These are phyloP conservation scores for Phaffomyces opuntiae DNA, from an alignment of 805 yeast genomes.

Conservation along the genomic window DNA sequence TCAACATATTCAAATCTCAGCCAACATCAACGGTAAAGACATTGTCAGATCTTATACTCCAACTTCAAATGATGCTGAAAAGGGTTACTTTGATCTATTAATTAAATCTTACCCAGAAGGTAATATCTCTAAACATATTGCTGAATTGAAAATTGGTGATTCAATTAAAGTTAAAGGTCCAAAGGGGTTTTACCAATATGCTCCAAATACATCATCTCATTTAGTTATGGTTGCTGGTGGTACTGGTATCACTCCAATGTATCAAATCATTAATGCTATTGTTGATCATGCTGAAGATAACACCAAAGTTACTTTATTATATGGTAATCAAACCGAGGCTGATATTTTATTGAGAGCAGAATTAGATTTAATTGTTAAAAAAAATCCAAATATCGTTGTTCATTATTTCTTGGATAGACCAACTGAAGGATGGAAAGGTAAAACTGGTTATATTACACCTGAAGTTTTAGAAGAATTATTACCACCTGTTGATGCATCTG, in stretches of 20 bases:
- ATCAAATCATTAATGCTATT: constrained; percentile 80
- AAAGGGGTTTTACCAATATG: constrained; percentile 79
- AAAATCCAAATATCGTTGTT: constrained; percentile 54
- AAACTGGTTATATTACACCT: constrained; percentile 72
- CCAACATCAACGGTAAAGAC: constrained; percentile 71
- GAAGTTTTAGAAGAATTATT: constrained; percentile 60
- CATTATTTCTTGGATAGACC: constrained; percentile 69
- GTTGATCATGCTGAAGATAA: constrained; percentile 69
- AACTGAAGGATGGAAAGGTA: constrained; percentile 68
- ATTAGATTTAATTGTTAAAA: constrained; percentile 55
- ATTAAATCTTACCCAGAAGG: constrained; percentile 84
- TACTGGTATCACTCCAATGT: constrained; percentile 95
- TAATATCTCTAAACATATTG: constrained; percentile 70
- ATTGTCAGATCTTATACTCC: constrained; percentile 88
- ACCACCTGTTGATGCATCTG: constrained; percentile 53
- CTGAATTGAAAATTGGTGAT: constrained; percentile 72
- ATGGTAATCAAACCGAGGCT: constrained; percentile 72
- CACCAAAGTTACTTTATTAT: constrained; percentile 67
- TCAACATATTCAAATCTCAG: constrained; percentile 81
- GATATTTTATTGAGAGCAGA: constrained; percentile 80
- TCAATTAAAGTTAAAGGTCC: constrained; percentile 79
- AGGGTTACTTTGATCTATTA: constrained; percentile 78
- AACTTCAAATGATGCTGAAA: constrained; percentile 68
- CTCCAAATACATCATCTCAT: constrained; percentile 65
- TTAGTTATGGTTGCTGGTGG: constrained; percentile 96